phyloP scores from a whole-genome alignment of 2,329 filamentous ascomycete genomes.

The Mycosphaerella sp. region DNA sequence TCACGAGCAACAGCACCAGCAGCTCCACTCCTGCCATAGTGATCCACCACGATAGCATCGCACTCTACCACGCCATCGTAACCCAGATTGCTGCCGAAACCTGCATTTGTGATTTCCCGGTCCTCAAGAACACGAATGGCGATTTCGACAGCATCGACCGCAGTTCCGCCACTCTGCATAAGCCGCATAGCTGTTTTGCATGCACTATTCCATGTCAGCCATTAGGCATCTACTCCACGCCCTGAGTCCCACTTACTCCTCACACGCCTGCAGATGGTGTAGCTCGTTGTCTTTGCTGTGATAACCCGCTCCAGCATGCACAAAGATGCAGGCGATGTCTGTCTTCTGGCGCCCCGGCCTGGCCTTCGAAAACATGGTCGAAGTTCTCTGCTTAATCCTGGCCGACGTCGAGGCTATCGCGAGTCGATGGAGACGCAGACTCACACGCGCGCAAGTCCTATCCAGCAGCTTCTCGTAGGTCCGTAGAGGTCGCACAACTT shows the following conservation, averaged over 20 bases:
- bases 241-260: slow-evolving; percentile 59
- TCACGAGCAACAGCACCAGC: slow-evolving; percentile 84
- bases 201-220: slow-evolving; percentile 53
- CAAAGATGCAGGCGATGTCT: slow-evolving; percentile 71
- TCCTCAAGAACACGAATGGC: slow-evolving; percentile 85
- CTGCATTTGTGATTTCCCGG: slow-evolving; percentile 91
- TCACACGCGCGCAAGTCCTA: background rate
- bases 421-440: background rate
- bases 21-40: slow-evolving; percentile 83
- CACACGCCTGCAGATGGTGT: slow-evolving; percentile 78
- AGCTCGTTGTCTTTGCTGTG: slow-evolving; percentile 83
- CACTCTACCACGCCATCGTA: slow-evolving; percentile 90
- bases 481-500: slow-evolving; percentile 4
- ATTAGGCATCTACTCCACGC: too few relatives aligned
- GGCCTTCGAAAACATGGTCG: slow-evolving; percentile 34
- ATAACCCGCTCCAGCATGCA: slow-evolving; percentile 92
- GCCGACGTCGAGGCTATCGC: slow-evolving; percentile 8
- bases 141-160: slow-evolving; percentile 83
- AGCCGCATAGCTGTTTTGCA: slow-evolving; percentile 77
- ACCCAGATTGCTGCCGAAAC: slow-evolving; percentile 89
- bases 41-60: slow-evolving; percentile 88
- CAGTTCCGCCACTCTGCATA: slow-evolving; percentile 68
- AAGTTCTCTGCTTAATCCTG: slow-evolving; percentile 6
- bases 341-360: slow-evolving; percentile 29
- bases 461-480: slow-evolving; percentile 8